Percentiles rank a stretch among this genome's conserved stretches.
Conservation (phyloP, 1,284 basidiomycete species). For the Puccinia coronata region DNA sequence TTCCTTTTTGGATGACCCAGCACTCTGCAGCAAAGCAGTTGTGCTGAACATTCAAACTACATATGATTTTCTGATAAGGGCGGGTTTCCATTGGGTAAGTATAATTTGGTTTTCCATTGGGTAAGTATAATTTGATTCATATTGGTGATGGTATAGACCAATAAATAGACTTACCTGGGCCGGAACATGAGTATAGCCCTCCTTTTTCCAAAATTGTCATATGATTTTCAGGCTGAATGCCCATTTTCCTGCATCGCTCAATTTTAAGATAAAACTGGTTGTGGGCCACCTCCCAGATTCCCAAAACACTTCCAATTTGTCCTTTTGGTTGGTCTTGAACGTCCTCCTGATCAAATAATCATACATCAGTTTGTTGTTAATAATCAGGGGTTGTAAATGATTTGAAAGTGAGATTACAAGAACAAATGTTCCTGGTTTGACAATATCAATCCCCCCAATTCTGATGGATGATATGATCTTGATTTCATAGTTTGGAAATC, state of each 20-base stretch:
- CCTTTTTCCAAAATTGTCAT: not conserved
- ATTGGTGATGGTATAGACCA: not conserved
- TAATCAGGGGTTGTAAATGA: not conserved
- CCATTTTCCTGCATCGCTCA: not conserved
- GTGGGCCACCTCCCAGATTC: not conserved
- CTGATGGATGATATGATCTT: not conserved
- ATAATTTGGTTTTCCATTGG: not conserved
- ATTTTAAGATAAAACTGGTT: not conserved
- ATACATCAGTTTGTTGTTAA: not conserved
- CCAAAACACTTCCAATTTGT: not conserved
- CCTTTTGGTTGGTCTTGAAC: not conserved
- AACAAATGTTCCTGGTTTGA: not conserved
- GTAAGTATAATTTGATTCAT: not conserved
- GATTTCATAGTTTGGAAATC: not conserved
- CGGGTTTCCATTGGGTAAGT: not conserved
- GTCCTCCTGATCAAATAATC: not conserved
- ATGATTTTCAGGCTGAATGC: not conserved
- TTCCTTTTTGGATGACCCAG: no score
- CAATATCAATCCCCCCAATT: not conserved
- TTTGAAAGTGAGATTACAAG: not conserved
- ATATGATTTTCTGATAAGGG: not conserved
- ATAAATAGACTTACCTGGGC: not conserved
- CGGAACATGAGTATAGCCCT: not conserved
- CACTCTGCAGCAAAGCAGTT: conserved; percentile 4
- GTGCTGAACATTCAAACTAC: conserved; percentile 6